Evolutionary conservation across 2,329 filamentous ascomycete species (phyloP).

Genomic region (Scedosporium minutisporum): DNA sequence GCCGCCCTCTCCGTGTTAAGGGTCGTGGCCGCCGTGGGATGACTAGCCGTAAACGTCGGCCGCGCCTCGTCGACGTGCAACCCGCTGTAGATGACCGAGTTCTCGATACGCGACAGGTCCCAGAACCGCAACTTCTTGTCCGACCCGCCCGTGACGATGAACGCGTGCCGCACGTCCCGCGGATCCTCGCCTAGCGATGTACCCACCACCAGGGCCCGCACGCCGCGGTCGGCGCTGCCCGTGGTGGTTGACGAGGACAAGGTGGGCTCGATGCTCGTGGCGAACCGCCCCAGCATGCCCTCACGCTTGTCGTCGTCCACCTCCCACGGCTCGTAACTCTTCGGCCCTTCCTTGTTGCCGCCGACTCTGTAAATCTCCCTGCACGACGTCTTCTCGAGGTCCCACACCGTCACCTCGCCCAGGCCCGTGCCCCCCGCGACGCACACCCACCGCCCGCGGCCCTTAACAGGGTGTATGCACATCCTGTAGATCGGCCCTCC

Average conservation of each 20-base stretch:
- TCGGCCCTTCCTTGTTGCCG: slow-evolving; percentile 48
- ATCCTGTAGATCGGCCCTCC: slow-evolving; percentile 73
- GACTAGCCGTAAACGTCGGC: slow-evolving; percentile 60
- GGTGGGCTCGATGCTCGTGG: slow-evolving; percentile 57
- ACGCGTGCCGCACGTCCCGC: slow-evolving; percentile 66
- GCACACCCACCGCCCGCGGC: slow-evolving; percentile 75
- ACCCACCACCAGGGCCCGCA: slow-evolving; percentile 65
- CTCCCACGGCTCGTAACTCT: slow-evolving; percentile 72
- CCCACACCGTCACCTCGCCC: slow-evolving; percentile 91
- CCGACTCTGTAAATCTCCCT: slow-evolving; percentile 77
- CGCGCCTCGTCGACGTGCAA: slow-evolving; percentile 59
- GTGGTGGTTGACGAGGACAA: neutral
- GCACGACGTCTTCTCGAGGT: slow-evolving; percentile 81
- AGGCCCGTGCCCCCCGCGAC: slow-evolving; percentile 79
- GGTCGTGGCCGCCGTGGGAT: slow-evolving; percentile 53
- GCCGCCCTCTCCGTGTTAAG: slow-evolving; percentile 55
- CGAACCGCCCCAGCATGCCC: slow-evolving; percentile 78
- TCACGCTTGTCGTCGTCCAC: slow-evolving; percentile 85
- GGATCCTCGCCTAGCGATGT: slow-evolving; percentile 63
- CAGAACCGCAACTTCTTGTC: slow-evolving; percentile 91
- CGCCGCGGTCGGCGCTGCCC: slow-evolving; percentile 52
- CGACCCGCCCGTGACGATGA: slow-evolving; percentile 77
- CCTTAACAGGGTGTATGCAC: slow-evolving; percentile 66
- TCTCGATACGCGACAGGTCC: slow-evolving; percentile 72
- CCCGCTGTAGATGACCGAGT: slow-evolving; percentile 73